These are phyloP conservation scores for Arthrobotrys sinensis DNA, from an alignment of 2,329 filamentous ascomycete genomes.

Conservation along the genomic window DNA sequence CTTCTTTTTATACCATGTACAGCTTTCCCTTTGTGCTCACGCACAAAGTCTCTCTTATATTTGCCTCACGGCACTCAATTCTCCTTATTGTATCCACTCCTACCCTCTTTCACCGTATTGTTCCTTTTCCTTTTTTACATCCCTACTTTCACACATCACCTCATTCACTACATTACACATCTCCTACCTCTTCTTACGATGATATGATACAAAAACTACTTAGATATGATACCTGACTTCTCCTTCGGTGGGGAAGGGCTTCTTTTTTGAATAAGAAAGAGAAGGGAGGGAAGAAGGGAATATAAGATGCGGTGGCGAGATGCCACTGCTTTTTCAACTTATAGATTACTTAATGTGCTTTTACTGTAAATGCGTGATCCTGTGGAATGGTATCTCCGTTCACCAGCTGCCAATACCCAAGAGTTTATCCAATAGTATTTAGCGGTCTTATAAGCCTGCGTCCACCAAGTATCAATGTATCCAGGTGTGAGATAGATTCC, in stretches of 20 bases:
- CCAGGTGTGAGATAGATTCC: too few species aligned
- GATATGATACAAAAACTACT: conserved; percentile 1
- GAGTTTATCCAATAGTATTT: too few species aligned
- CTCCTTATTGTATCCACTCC: conserved; percentile 43
- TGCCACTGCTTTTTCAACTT: neutral
- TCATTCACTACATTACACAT: conserved; percentile 38
- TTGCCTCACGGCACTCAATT: conserved; percentile 52
- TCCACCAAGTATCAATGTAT: too few species aligned
- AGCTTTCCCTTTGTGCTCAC: conserved; percentile 22
- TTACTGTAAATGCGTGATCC: neutral
- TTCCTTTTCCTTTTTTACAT: conserved; percentile 13
- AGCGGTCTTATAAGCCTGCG: too few species aligned
- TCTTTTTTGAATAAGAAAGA: neutral
- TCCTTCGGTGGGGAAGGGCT: conserved; percentile 20
- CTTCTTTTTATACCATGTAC: conserved; percentile 45
- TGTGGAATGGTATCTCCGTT: too few species aligned
- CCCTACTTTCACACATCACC: conserved; percentile 40
- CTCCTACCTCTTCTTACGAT: conserved; percentile 39
- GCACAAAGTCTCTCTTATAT: neutral
- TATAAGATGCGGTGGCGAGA: neutral
- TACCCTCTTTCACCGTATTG: conserved; percentile 34
- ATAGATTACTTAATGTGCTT: neutral
- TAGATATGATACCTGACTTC: conserved; percentile 38
- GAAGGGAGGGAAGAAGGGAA: conserved; percentile 7
- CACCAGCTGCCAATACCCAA: too few species aligned